Evolutionary conservation across 202 grass and related monocot genomes (phyloP).

Genomic region (Elaeis oleifera): DNA sequence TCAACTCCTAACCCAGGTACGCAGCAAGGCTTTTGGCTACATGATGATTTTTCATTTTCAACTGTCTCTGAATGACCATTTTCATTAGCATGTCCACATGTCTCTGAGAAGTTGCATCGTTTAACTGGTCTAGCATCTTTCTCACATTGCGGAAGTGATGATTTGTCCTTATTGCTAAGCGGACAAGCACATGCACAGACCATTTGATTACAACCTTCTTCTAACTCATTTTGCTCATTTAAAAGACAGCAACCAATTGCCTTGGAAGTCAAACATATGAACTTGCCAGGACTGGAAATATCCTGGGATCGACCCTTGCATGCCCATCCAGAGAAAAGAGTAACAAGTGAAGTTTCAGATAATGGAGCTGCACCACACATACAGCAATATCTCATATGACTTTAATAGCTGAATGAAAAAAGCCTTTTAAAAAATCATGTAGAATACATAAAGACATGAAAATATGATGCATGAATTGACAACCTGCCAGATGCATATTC

Average conservation of each 20-base stretch:
- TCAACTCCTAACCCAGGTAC: slow-evolving; percentile 72
- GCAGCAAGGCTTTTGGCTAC: slow-evolving; percentile 37
- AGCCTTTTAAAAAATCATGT: background rate
- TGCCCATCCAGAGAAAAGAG: slow-evolving; percentile 84
- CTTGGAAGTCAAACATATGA: slow-evolving; percentile 47
- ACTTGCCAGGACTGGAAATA: slow-evolving; percentile 42
- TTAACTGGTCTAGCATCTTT: slow-evolving; percentile 41
- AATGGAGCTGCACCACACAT: slow-evolving; percentile 46
- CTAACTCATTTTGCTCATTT: slow-evolving; percentile 26
- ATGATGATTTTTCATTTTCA: slow-evolving; percentile 10
- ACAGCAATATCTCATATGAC: background rate
- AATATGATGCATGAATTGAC: slow-evolving; percentile 17
- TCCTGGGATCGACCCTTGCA: slow-evolving; percentile 66
- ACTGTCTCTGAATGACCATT: slow-evolving; percentile 16
- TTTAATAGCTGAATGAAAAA: slow-evolving; percentile 15
- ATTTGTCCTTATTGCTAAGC: slow-evolving; percentile 20
- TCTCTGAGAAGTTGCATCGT: slow-evolving; percentile 40
- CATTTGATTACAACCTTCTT: slow-evolving; percentile 23
- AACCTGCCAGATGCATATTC: slow-evolving; percentile 79
- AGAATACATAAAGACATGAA: background rate
- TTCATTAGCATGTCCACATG: slow-evolving; percentile 14
- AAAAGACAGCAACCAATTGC: slow-evolving; percentile 13
- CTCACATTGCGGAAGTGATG: slow-evolving; percentile 25
- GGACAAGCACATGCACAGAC: slow-evolving; percentile 43
- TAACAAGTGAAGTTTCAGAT: slow-evolving; percentile 74